Conservation (phyloP, 768 basidiomycete species). For the Agrocybe pediades region DNA sequence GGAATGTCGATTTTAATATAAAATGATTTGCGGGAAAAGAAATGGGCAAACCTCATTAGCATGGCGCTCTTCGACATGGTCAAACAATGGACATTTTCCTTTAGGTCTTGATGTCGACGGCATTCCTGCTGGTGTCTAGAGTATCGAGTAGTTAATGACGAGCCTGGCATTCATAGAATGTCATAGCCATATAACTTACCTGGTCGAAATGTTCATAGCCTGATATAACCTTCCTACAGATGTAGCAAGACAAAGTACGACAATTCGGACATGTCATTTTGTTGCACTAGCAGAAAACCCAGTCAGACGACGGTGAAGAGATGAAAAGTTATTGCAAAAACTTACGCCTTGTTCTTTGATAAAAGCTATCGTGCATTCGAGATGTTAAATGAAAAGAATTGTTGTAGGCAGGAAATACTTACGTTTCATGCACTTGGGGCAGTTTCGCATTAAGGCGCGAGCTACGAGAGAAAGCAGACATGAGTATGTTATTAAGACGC, state of each 20-base stretch:
- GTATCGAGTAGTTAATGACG: neutral
- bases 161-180: neutral
- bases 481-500: neutral
- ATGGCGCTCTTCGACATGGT: slow-evolving; percentile 64
- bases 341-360: slow-evolving; percentile 79
- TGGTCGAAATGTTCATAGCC: slow-evolving; percentile 80
- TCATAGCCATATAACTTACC: slow-evolving; percentile 23
- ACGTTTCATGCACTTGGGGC: slow-evolving; percentile 87
- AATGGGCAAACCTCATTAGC: slow-evolving; percentile 55
- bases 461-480: slow-evolving; percentile 41
- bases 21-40: neutral
- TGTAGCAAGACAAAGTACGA: slow-evolving; percentile 75
- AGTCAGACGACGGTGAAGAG: neutral
- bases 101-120: slow-evolving; percentile 24
- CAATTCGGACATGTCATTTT: slow-evolving; percentile 87
- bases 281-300: slow-evolving; percentile 67
- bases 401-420: slow-evolving; percentile 1
- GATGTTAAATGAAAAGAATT: slow-evolving; percentile 1
- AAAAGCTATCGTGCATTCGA: slow-evolving; percentile 51
- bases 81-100: slow-evolving; percentile 69
- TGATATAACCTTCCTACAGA: slow-evolving; percentile 71
- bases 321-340: slow-evolving; percentile 6
- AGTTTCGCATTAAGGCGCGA: slow-evolving; percentile 81
- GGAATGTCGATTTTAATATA: neutral
- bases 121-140: slow-evolving; percentile 13